These are phyloP conservation scores for Patellaria atrata DNA, from an alignment of 495 filamentous ascomycete species.

Conservation along the genomic window DNA sequence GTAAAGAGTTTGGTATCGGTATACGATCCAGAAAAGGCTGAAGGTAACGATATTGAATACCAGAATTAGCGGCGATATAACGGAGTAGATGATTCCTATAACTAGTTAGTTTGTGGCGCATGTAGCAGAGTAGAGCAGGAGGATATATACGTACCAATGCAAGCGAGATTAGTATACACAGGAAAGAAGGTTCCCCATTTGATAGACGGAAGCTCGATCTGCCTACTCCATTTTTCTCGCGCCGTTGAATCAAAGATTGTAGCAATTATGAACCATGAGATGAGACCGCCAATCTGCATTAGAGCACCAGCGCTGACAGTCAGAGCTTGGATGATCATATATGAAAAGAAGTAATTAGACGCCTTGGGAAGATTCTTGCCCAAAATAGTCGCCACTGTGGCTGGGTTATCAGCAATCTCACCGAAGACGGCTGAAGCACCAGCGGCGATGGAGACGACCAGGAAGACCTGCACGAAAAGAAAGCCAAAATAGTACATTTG, in stretches of 20 bases:
- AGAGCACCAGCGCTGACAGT: constrained; percentile 80
- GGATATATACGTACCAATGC: constrained; percentile 49
- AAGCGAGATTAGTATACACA: constrained; percentile 87
- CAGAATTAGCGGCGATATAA: constrained; percentile 81
- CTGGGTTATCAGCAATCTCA: constrained; percentile 40
- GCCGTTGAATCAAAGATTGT: constrained; percentile 75
- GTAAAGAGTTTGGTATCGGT: constrained; percentile 93
- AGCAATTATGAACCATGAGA: constrained; percentile 60
- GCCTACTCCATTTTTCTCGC: constrained; percentile 74
- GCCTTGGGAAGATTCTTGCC: constrained; percentile 75
- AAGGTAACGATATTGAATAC: constrained; percentile 93
- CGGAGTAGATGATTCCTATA: constrained; percentile 67
- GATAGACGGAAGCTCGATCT: constrained; percentile 61
- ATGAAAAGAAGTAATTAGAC: constrained; percentile 95
- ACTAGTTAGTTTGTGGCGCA: not conserved
- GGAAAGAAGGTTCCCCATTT: constrained; percentile 93
- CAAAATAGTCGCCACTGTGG: constrained; percentile 43
- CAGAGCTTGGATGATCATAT: constrained; percentile 90
- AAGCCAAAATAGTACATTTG: constrained; percentile 92
- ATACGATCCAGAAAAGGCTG: constrained; percentile 85
- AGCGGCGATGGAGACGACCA: constrained; percentile 81
- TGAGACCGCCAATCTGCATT: constrained; percentile 57
- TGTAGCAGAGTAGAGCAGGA: not conserved
- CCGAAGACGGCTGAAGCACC: constrained; percentile 56
- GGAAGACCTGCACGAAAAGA: constrained; percentile 87